Conservation (phyloP, 73 alveolate genomes). For the Urostyla sp. region DNA sequence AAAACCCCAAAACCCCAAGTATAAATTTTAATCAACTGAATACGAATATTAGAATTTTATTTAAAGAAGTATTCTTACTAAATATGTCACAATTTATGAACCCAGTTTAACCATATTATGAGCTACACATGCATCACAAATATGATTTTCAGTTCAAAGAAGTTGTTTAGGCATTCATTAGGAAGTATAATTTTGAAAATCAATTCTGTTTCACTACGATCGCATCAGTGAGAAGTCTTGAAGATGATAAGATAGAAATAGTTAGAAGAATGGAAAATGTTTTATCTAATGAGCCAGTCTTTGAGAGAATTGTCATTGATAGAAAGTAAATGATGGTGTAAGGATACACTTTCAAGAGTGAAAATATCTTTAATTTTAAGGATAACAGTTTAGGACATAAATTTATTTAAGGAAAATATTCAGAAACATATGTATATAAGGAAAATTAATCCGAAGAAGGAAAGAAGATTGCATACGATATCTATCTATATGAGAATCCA, state of each 20-base stretch:
- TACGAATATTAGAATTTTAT: not conserved
- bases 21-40: not conserved
- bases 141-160: constrained; percentile 19
- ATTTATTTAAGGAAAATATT: too few relatives aligned
- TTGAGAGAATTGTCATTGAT: constrained; percentile 47
- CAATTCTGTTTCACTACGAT: constrained; percentile 15
- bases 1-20: too few relatives aligned
- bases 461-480: constrained; percentile 12
- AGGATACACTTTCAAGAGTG: constrained; percentile 46
- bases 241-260: constrained; percentile 52
- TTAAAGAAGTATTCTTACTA: not conserved
- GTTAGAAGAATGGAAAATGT: constrained; percentile 53
- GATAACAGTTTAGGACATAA: too few relatives aligned
- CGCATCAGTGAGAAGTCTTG: constrained; percentile 36
- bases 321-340: constrained; percentile 2
- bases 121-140: constrained; percentile 35
- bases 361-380: too few relatives aligned
- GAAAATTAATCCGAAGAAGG: not conserved
- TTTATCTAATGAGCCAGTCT: constrained; percentile 28
- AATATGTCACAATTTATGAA: not conserved
- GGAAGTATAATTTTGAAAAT: constrained; percentile 40
- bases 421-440: constrained; percentile 44
- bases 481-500: constrained; percentile 58
- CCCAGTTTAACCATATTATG: constrained; percentile 6
- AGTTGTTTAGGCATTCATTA: constrained; percentile 44